Evolutionary conservation across 176 grass and related monocot genomes (phyloP), one percentile per base, ranked within the genome.

Genomic region (Cenchrus purpureus): DNA sequence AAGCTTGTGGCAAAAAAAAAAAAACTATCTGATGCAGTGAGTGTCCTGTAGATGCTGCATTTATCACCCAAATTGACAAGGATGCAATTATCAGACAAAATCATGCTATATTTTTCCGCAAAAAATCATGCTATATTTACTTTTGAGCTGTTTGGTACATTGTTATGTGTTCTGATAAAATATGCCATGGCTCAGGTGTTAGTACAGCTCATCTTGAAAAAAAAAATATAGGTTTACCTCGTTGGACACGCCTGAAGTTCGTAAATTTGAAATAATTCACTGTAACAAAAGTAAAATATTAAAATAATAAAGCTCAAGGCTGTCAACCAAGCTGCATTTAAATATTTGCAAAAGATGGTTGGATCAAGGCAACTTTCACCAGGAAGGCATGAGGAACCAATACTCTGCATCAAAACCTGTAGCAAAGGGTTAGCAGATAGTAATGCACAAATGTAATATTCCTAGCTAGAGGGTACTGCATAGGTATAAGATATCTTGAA

Each of bases 131-230:
- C 2, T 32, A 1, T 6, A 62, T 44, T 32, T 63, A 42, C 34
- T 50, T 86, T 66, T 51, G 11, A 57, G 16, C 8, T 66, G 0
- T 80, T 80, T n/a, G 31, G 25, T 50, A 53, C 8, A 37, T 65
- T 81, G 54, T 42, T 68, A 69, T 49, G 10, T 65, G 77, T 85
- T 77, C 57, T 69, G 40, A 34, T 28, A 62, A 11, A 31, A 71
- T 25, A 43, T 52, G 11, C 9, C 28, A 62, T 53, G 29, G n/a
- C 71, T 49, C 14, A 50, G 51, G 29, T 20, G 0, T 82, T 76
- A 67, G 40, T 54, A 61, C 73, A 76, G 5, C 40, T 13, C 40
- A 19, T 14, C 43, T 68, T 43, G n/a, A 66, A 56, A 64, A 66
- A 56, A 64, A 40, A 3, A 3, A 19, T 11, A 51, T 40, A 40